These are phyloP conservation scores for Xylaria scruposa DNA, from an alignment of 495 filamentous ascomycete genomes.

Conservation along the genomic window DNA sequence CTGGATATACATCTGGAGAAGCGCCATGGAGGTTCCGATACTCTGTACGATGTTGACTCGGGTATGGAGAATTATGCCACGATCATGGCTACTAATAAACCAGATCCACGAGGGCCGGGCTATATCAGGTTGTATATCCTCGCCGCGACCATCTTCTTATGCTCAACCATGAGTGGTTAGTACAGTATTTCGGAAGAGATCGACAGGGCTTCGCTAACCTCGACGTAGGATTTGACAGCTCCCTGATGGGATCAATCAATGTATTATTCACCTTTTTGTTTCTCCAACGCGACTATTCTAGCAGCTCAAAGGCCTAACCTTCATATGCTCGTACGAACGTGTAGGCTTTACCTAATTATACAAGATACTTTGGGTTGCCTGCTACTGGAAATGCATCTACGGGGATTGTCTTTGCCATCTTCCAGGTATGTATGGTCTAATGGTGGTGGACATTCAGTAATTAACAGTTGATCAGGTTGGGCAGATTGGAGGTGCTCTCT, in stretches of 20 bases:
- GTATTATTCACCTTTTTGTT: slow-evolving; percentile 11
- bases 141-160: slow-evolving; percentile 39
- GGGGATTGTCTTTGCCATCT: slow-evolving; percentile 45
- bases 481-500: slow-evolving; percentile 41
- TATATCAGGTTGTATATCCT: slow-evolving; percentile 39
- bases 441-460: neutral
- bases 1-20: neutral
- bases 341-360: slow-evolving; percentile 42
- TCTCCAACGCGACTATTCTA: neutral
- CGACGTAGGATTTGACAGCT: slow-evolving; percentile 39
- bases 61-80: slow-evolving; percentile 34
- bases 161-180: slow-evolving; percentile 42
- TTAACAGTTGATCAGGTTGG: slow-evolving; percentile 32
- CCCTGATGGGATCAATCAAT: slow-evolving; percentile 45
- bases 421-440: slow-evolving; percentile 34
- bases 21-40: neutral
- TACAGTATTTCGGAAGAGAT: neutral
- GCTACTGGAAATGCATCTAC: slow-evolving; percentile 38
- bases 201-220: slow-evolving; percentile 15
- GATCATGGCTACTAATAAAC: slow-evolving; percentile 41
- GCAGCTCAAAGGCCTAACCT: neutral
- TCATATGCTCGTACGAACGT: slow-evolving; percentile 1
- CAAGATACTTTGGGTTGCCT: slow-evolving; percentile 37
- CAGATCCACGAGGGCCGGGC: slow-evolving; percentile 37
- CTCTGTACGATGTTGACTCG: slow-evolving; percentile 25